Base-by-base conservation (phyloP, 164 flowering plant species). In the Cinnamomum micranthum region DNA sequence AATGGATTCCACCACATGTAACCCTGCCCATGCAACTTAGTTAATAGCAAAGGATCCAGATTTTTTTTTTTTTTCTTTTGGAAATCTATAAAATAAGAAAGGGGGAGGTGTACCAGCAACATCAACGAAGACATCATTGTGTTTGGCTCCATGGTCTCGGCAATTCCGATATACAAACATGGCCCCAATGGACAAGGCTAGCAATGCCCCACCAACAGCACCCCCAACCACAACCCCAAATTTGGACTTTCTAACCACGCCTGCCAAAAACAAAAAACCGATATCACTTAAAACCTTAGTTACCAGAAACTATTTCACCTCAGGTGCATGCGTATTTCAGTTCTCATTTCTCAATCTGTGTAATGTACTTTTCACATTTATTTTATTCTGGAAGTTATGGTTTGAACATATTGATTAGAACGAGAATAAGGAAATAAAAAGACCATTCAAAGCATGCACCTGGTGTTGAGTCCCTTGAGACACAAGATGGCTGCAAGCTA, bases 61-160 rank as follows among this genome's bases (percentile, higher is more conserved):
- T 28, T 35, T 14, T 2, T 66, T 35, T 14, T 2, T 66, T 66
- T 67, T 15, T 31, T 67, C 41, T 27, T 67, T 19, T 47, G 7
- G 47, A 35, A 69, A n/a, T 47, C 28, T 19, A 24, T 31, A 24
- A 27, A 9, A 71, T 41, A 58, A 33, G 15, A 33, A 59, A 50
- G 13, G 35, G 65, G 41, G n/a, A 22, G 47, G 70, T 59, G 50
- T 69, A 92, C 99, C 97, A 72, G 88, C 80, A 74, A 95, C 97
- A 81, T 95, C 99, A 31, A 87, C 82, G 80, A 86, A 95, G 15
- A 82, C 65, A 28, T 93, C 97, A 73, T 17, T 55, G n/a, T 72
- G 81, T 41, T 83, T 85, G 55, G 64, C 63, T 74, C 69, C 82
- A 77, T 70, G 85, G 50, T 74, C 63, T 50, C 74, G 82, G 65